phyloP scores from a whole-genome alignment of 352 stramenopile species.

The Phytophthora litchii region DNA sequence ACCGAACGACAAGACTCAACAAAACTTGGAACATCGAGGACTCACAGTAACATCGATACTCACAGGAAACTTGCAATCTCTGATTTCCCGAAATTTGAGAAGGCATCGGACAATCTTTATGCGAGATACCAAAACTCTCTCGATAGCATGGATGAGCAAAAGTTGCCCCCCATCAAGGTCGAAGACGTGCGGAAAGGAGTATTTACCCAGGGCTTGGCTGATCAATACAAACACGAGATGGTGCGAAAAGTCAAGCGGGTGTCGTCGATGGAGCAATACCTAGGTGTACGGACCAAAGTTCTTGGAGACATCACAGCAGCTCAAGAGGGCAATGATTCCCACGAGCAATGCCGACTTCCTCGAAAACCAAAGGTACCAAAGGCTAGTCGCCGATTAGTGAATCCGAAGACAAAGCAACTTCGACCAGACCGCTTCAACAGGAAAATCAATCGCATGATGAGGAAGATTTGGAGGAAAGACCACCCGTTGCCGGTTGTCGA shows the following conservation, averaged over 20 bases:
- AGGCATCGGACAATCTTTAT: constrained; percentile 46
- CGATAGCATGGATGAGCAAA: constrained; percentile 18
- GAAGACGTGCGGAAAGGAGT: constrained; percentile 60
- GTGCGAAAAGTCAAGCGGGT: constrained; percentile 60
- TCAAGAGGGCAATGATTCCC: constrained; percentile 22
- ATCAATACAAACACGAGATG: constrained; percentile 63
- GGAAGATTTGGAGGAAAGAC: constrained; percentile 72
- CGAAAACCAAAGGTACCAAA: constrained; percentile 81
- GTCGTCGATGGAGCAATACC: constrained; percentile 59
- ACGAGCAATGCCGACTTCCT: constrained; percentile 35
- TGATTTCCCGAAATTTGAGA: constrained; percentile 40
- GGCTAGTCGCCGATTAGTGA: constrained; percentile 40
- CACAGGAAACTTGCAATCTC: constrained; percentile 42
- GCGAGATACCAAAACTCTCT: constrained; percentile 33
- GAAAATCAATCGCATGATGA: constrained; percentile 84
- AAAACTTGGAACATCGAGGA: constrained; percentile 2
- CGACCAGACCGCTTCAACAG: constrained; percentile 75
- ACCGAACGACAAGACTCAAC: constrained; percentile 4
- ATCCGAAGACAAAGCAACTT: constrained; percentile 51
- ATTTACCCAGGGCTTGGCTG: constrained; percentile 55
- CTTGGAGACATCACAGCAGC: constrained; percentile 49
- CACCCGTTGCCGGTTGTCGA: constrained; percentile 70
- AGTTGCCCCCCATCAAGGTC: constrained; percentile 40
- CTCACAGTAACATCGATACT: neutral
- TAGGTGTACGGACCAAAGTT: constrained; percentile 51